phyloP scores from a whole-genome alignment of 2,329 filamentous ascomycete species.

The Hypoxylon sp. region DNA sequence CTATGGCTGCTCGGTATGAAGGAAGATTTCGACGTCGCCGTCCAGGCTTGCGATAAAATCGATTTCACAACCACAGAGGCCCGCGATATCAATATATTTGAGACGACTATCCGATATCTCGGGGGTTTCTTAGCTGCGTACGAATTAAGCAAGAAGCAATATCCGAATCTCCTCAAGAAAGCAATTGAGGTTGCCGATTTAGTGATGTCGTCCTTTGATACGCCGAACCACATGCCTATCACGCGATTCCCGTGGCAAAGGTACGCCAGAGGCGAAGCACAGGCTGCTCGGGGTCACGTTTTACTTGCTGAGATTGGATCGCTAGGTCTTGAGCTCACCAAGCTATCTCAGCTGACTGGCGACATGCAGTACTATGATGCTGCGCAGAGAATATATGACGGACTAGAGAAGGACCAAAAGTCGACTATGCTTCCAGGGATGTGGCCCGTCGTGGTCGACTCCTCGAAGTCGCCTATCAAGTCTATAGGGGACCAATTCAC shows the following conservation, averaged over 20 bases:
- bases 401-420: constrained; percentile 66
- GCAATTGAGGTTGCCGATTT: constrained; percentile 73
- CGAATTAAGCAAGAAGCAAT: constrained; percentile 69
- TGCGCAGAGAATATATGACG: constrained; percentile 67
- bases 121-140: constrained; percentile 78
- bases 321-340: constrained; percentile 71
- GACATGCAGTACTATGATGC: constrained; percentile 73
- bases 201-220: constrained; percentile 75
- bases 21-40: constrained; percentile 74
- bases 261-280: constrained; percentile 58
- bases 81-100: constrained; percentile 73
- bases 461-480: constrained; percentile 68
- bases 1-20: constrained; percentile 78
- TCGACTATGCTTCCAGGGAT: constrained; percentile 70
- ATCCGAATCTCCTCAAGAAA: constrained; percentile 68
- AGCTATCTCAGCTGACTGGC: constrained; percentile 72
- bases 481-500: constrained; percentile 64
- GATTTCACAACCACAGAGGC: constrained; percentile 69
- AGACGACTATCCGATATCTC: constrained; percentile 78
- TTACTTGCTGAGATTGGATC: constrained; percentile 68
- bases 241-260: constrained; percentile 69
- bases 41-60: constrained; percentile 67
- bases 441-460: constrained; percentile 69
- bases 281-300: constrained; percentile 58
- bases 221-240: constrained; percentile 75